Percentiles rank a stretch among this genome's conserved stretches.
Evolutionary conservation across 306 rosid species (phyloP).

Genomic region (Dalbergia cochinchinensis): DNA sequence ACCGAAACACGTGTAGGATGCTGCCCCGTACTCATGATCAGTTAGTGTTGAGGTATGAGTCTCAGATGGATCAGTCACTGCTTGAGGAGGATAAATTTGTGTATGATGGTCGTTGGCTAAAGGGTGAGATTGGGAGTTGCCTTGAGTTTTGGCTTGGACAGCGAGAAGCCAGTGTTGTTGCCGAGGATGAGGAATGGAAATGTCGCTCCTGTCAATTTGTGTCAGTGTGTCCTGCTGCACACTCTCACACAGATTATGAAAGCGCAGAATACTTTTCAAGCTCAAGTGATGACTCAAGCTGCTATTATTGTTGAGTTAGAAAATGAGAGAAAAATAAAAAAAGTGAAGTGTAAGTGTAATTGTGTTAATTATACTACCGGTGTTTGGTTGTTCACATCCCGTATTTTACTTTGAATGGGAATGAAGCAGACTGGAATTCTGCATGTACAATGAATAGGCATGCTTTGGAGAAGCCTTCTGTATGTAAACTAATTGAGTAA

Average conservation of each 20-base stretch:
- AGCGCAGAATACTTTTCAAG: slow-evolving; percentile 28
- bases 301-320: background rate
- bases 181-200: slow-evolving; percentile 78
- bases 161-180: slow-evolving; percentile 69
- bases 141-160: slow-evolving; percentile 80
- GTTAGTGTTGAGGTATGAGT: slow-evolving; percentile 74
- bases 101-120: slow-evolving; percentile 64
- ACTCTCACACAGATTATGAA: background rate
- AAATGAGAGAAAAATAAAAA: background rate
- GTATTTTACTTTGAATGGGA: no score
- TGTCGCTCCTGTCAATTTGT: slow-evolving; percentile 60
- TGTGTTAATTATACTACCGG: background rate
- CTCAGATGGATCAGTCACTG: slow-evolving; percentile 67
- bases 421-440: no score
- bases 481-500: background rate
- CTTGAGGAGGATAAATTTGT: slow-evolving; percentile 67
- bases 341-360: background rate
- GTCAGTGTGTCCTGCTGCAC: slow-evolving; percentile 55
- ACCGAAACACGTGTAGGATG: slow-evolving; percentile 54
- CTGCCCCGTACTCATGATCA: slow-evolving; percentile 55
- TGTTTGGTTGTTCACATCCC: no score
- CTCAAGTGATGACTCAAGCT: slow-evolving; percentile 35
- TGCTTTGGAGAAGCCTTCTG: background rate
- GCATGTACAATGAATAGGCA: background rate
- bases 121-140: slow-evolving; percentile 49